Evolutionary conservation across 1,284 basidiomycete species (phyloP).

Genomic region (Malassezia obtusa): DNA sequence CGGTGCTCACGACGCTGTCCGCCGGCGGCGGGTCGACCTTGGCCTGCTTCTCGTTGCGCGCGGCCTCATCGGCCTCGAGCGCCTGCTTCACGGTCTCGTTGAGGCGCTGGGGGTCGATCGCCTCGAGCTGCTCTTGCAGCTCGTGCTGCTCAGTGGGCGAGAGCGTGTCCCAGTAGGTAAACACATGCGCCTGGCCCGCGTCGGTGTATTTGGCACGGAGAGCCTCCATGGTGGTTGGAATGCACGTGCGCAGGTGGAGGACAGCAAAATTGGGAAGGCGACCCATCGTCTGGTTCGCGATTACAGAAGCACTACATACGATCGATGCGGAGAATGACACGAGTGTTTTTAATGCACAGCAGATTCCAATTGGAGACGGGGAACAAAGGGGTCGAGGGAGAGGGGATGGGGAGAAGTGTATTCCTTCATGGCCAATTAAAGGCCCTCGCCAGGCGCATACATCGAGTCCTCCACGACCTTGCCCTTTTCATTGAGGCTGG

Average conservation of each 20-base stretch:
- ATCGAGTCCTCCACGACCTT: constrained; percentile 33
- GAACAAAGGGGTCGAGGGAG: no score
- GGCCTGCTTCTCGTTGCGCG: constrained; percentile 51
- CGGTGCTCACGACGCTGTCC: constrained; percentile 27
- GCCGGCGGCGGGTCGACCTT: constrained; percentile 29
- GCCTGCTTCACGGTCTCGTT: constrained; percentile 78
- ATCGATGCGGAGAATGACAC: no score
- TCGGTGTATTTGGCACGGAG: constrained; percentile 50
- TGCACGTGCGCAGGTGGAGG: background rate
- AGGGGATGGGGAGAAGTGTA: no score
- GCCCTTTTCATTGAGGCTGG: constrained; percentile 40
- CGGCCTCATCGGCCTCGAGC: constrained; percentile 59
- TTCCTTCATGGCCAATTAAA: no score
- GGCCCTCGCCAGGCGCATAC: constrained; percentile 28
- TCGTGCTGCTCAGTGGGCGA: constrained; percentile 58
- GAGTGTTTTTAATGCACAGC: no score
- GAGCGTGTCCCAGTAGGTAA: constrained; percentile 74
- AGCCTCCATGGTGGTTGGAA: constrained; percentile 15
- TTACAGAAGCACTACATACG: no score
- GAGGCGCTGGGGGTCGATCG: constrained; percentile 78
- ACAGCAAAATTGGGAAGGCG: no score
- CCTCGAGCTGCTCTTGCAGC: constrained; percentile 65
- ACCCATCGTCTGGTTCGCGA: no score
- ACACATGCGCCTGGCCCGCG: constrained; percentile 78
- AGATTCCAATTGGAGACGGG: no score